Evolutionary conservation across 2,329 filamentous ascomycete species (phyloP), one percentile per base, ranked within the genome.

Genomic region (Diaporthe sp.): DNA sequence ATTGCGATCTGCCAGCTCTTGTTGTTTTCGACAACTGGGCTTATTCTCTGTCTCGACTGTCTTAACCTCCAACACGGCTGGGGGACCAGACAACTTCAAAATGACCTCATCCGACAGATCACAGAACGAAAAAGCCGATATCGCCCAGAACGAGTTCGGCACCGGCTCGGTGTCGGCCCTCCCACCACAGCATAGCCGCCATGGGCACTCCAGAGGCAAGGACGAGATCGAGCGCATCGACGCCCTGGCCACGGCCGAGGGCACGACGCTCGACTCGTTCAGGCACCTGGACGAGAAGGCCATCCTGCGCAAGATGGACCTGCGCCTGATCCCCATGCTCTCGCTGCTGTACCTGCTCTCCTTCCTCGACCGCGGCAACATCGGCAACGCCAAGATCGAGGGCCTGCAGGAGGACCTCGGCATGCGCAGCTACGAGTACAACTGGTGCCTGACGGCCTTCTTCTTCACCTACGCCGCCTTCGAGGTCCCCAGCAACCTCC

Each of bases 381-480:
- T 89, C 61, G 88, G 87, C 73, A 93, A 93, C 79, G 92, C 92
- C 17, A 93, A 93, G 81, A 92, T 94, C 69, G 88, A 89, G 77
- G 87, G 87, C 1, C 82, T 90, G 0, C 84, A 87, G 57, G 84
- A 90, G 74, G 86, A 88, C 71, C 80, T 89, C 22, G 76, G 87
- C 19, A 90, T 96, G 86, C 89, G 88, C 0, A 82, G 88, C 6
- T 87, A 90, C 73, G 88, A 95, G 80, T 97, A 95, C 83, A 96
- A 95, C 82, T 87, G 90, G 79, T 89, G 91, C 66, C 86, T 93
- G 8, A 88, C 87, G 6, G 90, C 95, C 76, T 97, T 97, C 86
- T 97, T 96, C 86, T 90, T 96, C 77, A 92, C 92, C 2, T 97
- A 97, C 80, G 88, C 93, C 2, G 86, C 93, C 28, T 95, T 95